Evolutionary conservation across 2,329 filamentous ascomycete genomes (phyloP).

Genomic region (Allantophomopsis lycopodina): DNA sequence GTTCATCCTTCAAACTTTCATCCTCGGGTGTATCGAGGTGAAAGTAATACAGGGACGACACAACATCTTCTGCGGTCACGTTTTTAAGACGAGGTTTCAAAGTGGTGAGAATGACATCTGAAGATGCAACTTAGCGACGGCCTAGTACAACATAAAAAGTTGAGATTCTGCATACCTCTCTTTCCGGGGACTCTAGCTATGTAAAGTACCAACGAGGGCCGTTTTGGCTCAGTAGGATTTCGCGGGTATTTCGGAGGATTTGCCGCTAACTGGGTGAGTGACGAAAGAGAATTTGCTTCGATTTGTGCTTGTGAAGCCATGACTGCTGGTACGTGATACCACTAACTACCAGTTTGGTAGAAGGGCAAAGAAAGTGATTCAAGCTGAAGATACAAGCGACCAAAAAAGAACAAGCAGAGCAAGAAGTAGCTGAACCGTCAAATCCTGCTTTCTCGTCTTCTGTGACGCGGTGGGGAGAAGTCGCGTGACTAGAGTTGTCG

Average conservation of each 20-base stretch:
- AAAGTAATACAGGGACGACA: slow-evolving; percentile 80
- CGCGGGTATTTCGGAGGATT: slow-evolving; percentile 80
- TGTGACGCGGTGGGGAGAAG: too few relatives aligned
- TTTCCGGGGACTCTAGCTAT: slow-evolving; percentile 89
- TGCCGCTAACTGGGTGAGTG: slow-evolving; percentile 66
- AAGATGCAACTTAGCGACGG: slow-evolving; percentile 3
- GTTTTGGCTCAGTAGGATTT: slow-evolving; percentile 54
- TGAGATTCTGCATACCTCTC: slow-evolving; percentile 46
- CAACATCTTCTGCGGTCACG: slow-evolving; percentile 76
- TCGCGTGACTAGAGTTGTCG: too few relatives aligned
- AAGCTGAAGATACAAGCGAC: too few relatives aligned
- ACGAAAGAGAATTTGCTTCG: slow-evolving; percentile 73
- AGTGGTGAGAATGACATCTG: slow-evolving; percentile 85
- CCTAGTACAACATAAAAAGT: too few relatives aligned
- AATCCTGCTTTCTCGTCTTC: too few relatives aligned
- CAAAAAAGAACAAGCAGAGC: too few relatives aligned
- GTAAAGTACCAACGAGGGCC: slow-evolving; percentile 70
- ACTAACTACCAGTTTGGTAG: too few relatives aligned
- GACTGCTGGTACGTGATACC: too few relatives aligned
- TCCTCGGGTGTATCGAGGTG: slow-evolving; percentile 33
- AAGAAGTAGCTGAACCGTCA: too few relatives aligned
- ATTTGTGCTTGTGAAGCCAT: too few relatives aligned
- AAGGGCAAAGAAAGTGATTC: too few relatives aligned
- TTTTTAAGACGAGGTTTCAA: slow-evolving; percentile 81
- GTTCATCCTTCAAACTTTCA: slow-evolving; percentile 3